phyloP scores from a whole-genome alignment of 1,139 yeast species.

The Blastobotrys persicus region DNA sequence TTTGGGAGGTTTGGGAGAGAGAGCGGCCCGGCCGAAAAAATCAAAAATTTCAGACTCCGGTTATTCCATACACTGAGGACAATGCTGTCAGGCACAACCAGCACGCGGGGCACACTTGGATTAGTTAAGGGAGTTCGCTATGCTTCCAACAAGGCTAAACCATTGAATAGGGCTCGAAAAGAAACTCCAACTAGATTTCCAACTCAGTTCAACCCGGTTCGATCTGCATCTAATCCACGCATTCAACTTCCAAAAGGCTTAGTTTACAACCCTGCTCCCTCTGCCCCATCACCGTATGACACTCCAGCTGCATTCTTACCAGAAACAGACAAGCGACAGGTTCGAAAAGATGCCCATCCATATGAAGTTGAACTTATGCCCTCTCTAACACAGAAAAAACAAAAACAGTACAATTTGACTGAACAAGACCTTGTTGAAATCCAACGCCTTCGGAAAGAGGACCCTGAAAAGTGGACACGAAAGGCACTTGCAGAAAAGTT shows the following conservation, averaged over 20 bases:
- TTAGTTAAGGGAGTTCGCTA: slow-evolving; percentile 2
- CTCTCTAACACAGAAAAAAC: slow-evolving; percentile 35
- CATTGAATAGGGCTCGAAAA: slow-evolving; percentile 9
- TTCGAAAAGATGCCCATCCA: slow-evolving; percentile 30
- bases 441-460: slow-evolving; percentile 54
- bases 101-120: not conserved
- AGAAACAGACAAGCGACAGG: slow-evolving; percentile 55
- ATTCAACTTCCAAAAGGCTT: slow-evolving; percentile 41
- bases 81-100: not conserved
- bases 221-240: slow-evolving; percentile 43
- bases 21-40: not conserved
- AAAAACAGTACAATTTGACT: slow-evolving; percentile 58
- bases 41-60: slow-evolving; percentile 3
- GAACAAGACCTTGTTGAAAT: slow-evolving; percentile 63
- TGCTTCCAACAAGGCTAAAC: slow-evolving; percentile 12
- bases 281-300: slow-evolving; percentile 52
- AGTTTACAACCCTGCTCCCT: slow-evolving; percentile 43
- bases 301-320: slow-evolving; percentile 81
- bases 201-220: slow-evolving; percentile 41
- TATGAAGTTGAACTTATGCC: slow-evolving; percentile 38
- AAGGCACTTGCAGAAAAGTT: slow-evolving; percentile 65
- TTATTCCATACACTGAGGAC: not conserved
- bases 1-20: not conserved
- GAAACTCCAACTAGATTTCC: slow-evolving; percentile 35
- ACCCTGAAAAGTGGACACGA: slow-evolving; percentile 67